phyloP scores from a whole-genome alignment of 2,329 filamentous ascomycete species.

The Diaporthe destruens region DNA sequence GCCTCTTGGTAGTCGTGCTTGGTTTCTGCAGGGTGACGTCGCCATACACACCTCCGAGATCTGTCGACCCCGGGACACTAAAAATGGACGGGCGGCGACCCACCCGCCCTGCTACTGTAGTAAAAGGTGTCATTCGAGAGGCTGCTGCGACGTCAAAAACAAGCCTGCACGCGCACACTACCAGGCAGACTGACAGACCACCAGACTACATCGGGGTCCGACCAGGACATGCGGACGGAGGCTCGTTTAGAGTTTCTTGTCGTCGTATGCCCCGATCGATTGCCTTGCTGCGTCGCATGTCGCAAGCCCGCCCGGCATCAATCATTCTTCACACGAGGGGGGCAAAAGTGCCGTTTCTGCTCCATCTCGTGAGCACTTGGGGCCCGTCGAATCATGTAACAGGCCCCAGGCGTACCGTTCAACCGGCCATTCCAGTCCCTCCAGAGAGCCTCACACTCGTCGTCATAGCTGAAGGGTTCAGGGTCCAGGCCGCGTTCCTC shows the following conservation, averaged over 20 bases:
- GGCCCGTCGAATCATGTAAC: neutral
- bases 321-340: neutral
- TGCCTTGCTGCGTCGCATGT: conserved; percentile 12
- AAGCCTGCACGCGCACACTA: conserved; percentile 3
- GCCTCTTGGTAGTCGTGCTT: conserved; percentile 9
- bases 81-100: conserved; percentile 19
- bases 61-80: conserved; percentile 29
- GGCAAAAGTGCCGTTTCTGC: conserved; percentile 1
- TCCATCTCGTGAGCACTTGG: neutral
- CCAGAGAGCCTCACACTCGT: conserved; percentile 12
- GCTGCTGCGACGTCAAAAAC: conserved; percentile 11
- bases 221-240: conserved; percentile 16
- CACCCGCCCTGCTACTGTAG: conserved; percentile 1
- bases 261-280: neutral
- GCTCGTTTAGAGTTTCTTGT: conserved; percentile 32
- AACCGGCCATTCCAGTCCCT: neutral
- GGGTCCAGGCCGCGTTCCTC: conserved; percentile 7
- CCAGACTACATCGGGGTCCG: neutral
- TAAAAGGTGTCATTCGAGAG: conserved; percentile 18
- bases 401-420: neutral
- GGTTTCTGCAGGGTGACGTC: conserved; percentile 38
- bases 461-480: conserved; percentile 22
- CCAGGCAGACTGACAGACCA: neutral
- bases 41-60: conserved; percentile 10
- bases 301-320: conserved; percentile 4